Conservation (phyloP, 768 basidiomycete species). For the Hydnomerulius pinastri region DNA sequence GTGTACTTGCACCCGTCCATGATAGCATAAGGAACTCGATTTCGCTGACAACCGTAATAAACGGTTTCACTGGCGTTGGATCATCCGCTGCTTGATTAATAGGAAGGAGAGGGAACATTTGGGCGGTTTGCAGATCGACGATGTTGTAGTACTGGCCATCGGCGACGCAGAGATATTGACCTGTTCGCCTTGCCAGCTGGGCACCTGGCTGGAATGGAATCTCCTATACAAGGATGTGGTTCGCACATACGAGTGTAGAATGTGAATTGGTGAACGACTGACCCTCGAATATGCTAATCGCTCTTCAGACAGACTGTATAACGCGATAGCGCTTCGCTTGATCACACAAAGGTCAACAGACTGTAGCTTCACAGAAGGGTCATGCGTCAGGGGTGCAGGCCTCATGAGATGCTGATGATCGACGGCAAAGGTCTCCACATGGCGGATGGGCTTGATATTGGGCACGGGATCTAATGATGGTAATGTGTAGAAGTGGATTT, state of each 20-base stretch:
- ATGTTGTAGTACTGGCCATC: constrained; percentile 74
- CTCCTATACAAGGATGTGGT: constrained; percentile 47
- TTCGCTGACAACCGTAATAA: constrained; percentile 71
- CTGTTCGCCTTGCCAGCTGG: constrained; percentile 60
- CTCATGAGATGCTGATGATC: constrained; percentile 73
- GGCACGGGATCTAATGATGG: constrained; percentile 76
- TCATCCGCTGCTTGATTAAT: constrained; percentile 66
- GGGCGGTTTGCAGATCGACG: constrained; percentile 73
- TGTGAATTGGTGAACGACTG: constrained; percentile 2
- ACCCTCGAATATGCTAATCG: constrained; percentile 65
- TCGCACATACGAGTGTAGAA: neutral
- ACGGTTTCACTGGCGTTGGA: constrained; percentile 53
- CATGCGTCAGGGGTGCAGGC: constrained; percentile 44
- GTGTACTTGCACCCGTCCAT: constrained; percentile 77
- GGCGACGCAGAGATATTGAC: constrained; percentile 69
- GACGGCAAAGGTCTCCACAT: constrained; percentile 78
- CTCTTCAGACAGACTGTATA: constrained; percentile 66
- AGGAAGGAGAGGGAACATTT: constrained; percentile 73
- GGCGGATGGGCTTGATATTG: constrained; percentile 75
- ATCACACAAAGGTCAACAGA: constrained; percentile 73
- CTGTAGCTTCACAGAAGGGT: constrained; percentile 40
- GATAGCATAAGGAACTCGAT: constrained; percentile 86
- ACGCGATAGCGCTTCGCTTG: constrained; percentile 61
- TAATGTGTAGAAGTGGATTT: constrained; percentile 77
- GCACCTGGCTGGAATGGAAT: constrained; percentile 66